Evolutionary conservation across 768 basidiomycete species (phyloP).

Genomic region (Amanita molliuscula): DNA sequence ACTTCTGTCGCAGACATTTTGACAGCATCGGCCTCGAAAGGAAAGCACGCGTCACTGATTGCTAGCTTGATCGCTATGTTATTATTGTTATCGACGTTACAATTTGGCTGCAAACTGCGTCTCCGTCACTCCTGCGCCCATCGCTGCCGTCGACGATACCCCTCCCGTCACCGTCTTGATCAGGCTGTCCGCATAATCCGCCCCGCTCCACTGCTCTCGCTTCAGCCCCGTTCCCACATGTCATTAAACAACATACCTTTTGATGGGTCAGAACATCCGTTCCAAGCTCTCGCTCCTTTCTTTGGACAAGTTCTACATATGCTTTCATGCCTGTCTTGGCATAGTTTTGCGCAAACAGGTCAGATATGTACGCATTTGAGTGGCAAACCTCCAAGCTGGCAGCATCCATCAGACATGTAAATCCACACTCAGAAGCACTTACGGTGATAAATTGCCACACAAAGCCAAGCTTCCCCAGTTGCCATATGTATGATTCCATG

Average conservation of each 20-base stretch:
- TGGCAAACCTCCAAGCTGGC: conserved; percentile 92
- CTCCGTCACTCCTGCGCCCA: conserved; percentile 96
- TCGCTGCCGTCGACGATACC: conserved; percentile 96
- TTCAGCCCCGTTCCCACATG: conserved; percentile 9
- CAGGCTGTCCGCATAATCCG: conserved; percentile 83
- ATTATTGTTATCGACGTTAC: background rate
- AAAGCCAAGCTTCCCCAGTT: conserved; percentile 90
- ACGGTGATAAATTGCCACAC: conserved; percentile 99
- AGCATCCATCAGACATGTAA: conserved; percentile 1
- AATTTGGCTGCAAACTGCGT: conserved; percentile 53
- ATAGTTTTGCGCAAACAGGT: conserved; percentile 81
- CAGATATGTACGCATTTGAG: conserved; percentile 95
- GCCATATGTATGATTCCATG: conserved; percentile 87
- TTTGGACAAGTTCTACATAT: conserved; percentile 90
- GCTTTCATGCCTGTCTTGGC: conserved; percentile 98
- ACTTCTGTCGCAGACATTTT: background rate
- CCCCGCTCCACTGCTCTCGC: conserved; percentile 75
- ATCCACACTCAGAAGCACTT: conserved; percentile 15
- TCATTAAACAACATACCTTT: conserved; percentile 43
- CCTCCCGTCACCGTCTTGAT: conserved; percentile 97
- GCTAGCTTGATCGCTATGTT: background rate
- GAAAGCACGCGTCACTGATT: background rate
- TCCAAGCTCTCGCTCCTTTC: conserved; percentile 85
- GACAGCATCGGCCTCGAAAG: background rate
- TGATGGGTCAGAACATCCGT: conserved; percentile 98